Evolutionary conservation across 139 green algal species (phyloP), one percentile per base, ranked within the genome.

Genomic region (Pleodorina starrii): DNA sequence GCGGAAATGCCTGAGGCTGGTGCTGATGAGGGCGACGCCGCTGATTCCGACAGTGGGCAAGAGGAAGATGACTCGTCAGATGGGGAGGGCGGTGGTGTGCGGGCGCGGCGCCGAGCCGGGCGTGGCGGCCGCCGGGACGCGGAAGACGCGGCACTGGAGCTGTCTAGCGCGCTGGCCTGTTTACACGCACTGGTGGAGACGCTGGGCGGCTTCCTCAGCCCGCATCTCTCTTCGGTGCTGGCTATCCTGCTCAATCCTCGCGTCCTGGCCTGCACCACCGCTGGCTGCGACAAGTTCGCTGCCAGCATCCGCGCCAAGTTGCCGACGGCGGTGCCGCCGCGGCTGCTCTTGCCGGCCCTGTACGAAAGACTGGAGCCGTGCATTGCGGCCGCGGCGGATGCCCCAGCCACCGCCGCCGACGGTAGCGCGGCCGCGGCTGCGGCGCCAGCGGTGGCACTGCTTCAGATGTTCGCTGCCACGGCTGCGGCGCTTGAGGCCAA

Each of bases 261-360:
- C n/a, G 86, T 93, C 69, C 90, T 95, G 25, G 59, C 68, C 4
- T 92, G 88, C 82, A 46, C 23, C 35, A 57, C n/a, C 16, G 82
- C 81, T 36, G 81, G 78, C 27, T 91, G 87, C 38, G 77, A 73
- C 87, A 21, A 84, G 27, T 71, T 85, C 17, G 93, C 92, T 3
- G 69, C 84, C 7, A 42, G 23, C n/a, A 85, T 95, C 68, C 85
- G 94, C 32, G 51, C 5, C 12, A 57, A 54, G 5, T 84, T 97
- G 82, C 80, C 95, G 6, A 43, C 40, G 0, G 57, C 60, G 23
- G 80, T 97, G 5, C 92, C 95, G 3, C 27, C 96, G 14, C 90
- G 96, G 1, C 91, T 98, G 76, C 93, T 98, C 84, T 88, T 98
- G 42, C 83, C 90, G 9, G 90, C 96, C 7, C 88, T 98, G n/a